A percentile compares a stretch with the other conserved stretches of the same genome.
Conservation (phyloP, 805 yeast genomes). For the Candida railenensis region DNA sequence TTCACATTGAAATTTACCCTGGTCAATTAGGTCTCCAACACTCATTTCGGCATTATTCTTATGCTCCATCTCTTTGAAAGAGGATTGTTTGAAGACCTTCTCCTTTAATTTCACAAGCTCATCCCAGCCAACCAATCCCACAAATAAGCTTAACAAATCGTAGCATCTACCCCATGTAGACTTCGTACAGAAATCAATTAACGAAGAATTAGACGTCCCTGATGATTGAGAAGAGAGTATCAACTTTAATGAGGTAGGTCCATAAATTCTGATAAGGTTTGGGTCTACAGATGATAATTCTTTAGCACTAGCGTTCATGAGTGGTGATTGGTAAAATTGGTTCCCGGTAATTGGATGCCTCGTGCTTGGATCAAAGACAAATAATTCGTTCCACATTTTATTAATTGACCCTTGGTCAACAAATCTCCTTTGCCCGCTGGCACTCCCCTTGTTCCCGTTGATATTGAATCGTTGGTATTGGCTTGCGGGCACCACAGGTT, state of each 20-base stretch:
- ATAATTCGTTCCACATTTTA: slow-evolving; percentile 32
- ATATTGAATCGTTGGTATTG: slow-evolving; percentile 4
- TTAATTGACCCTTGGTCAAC: slow-evolving; percentile 26
- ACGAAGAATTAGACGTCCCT: slow-evolving; percentile 22
- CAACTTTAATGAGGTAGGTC: slow-evolving; percentile 25
- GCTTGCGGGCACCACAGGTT: slow-evolving; percentile 14
- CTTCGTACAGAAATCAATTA: slow-evolving; percentile 30
- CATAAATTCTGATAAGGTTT: slow-evolving; percentile 23
- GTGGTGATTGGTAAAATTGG: slow-evolving; percentile 35
- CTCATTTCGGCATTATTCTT: slow-evolving; percentile 1
- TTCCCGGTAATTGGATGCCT: slow-evolving; percentile 37
- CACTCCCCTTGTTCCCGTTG: background rate
- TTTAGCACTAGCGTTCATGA: slow-evolving; percentile 27
- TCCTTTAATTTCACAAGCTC: slow-evolving; percentile 64
- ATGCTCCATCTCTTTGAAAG: background rate
- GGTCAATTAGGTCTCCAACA: slow-evolving; percentile 17
- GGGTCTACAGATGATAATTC: slow-evolving; percentile 38
- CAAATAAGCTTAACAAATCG: slow-evolving; percentile 66
- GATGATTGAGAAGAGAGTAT: slow-evolving; percentile 32
- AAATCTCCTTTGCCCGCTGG: background rate
- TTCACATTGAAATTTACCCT: slow-evolving; percentile 49
- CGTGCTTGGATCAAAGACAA: slow-evolving; percentile 25
- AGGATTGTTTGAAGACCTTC: slow-evolving; percentile 52
- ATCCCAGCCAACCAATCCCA: slow-evolving; percentile 81
- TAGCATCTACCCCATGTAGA: slow-evolving; percentile 51